A percentile compares a stretch with the other conserved stretches of the same genome.
Evolutionary conservation across 1,139 yeast species (phyloP).

Genomic region (Yamadazyma atlantica): DNA sequence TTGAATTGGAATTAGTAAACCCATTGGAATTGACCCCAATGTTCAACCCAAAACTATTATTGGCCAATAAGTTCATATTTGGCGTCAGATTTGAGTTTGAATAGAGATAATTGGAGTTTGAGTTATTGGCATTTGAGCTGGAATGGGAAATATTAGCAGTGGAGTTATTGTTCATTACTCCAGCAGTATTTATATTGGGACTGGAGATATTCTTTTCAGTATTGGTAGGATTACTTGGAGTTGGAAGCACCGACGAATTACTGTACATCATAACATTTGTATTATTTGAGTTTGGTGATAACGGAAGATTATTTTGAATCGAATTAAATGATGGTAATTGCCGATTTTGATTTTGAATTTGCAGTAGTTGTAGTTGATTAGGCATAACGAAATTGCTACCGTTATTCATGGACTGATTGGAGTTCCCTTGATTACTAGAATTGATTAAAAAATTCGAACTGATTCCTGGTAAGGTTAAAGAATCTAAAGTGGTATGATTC

Average conservation of each 20-base stretch:
- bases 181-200: neutral
- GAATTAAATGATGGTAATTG: slow-evolving; percentile 40
- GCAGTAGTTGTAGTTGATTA: slow-evolving; percentile 20
- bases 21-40: slow-evolving; percentile 4
- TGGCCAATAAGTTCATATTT: slow-evolving; percentile 5
- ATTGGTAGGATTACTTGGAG: slow-evolving; percentile 1
- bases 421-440: slow-evolving; percentile 2
- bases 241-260: slow-evolving; percentile 1
- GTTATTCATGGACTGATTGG: neutral
- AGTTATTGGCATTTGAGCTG: neutral
- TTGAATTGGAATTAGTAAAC: slow-evolving; percentile 5
- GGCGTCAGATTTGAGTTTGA: slow-evolving; percentile 3
- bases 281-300: slow-evolving; percentile 18
- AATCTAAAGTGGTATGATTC: slow-evolving; percentile 9
- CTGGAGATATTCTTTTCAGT: slow-evolving; percentile 1
- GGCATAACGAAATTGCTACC: slow-evolving; percentile 14
- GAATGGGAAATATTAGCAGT: too few relatives aligned
- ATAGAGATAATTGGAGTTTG: slow-evolving; percentile 1
- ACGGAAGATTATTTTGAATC: slow-evolving; percentile 34
- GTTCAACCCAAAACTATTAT: slow-evolving; percentile 2
- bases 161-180: too few relatives aligned
- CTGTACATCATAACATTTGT: neutral
- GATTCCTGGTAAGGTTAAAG: slow-evolving; percentile 16
- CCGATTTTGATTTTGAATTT: slow-evolving; percentile 30
- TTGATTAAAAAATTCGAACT: slow-evolving; percentile 7